Base-by-base conservation (phyloP, 495 filamentous ascomycete species). In the Penicillium cinerascens region DNA sequence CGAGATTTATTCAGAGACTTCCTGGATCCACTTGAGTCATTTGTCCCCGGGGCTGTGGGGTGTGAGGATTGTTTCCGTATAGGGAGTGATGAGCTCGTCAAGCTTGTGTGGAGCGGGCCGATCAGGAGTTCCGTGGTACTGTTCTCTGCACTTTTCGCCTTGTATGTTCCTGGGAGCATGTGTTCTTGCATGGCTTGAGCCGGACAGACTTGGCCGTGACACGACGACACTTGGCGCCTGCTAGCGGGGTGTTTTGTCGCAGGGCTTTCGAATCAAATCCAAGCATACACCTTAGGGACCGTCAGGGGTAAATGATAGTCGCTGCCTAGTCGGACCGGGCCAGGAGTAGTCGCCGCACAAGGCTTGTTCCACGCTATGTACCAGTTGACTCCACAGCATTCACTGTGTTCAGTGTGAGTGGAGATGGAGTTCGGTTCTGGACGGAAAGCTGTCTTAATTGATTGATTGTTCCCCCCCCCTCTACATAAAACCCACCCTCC, bases 291-390 rank as follows among this genome's bases (percentile, higher is more conserved):
- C 22, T 23, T 23, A 33, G 20, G 20, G 21, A 43, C 41, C 21
- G 20, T 48, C 46, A 40, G 23, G 46, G 35, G 35, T 29, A 29
- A 25, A 23, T 39, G 21, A 43, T 43, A 27, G 57, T 57, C 36
- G 56, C 60, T 63, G 60, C 60, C 57, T 63, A 57, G 42, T 56
- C 44, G 41, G 37, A 37, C 23, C 23, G 36, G 27, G 27, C 39
- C 18, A 27, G n/a, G 38, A 38, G 25, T 26, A 44, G 38, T 21
- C 33, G 25, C 39, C 47, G 46, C 33, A 35, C 25, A 39, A 39
- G 37, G 37, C 25, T 49, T 33, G 29, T 33, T 13, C 29, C 9
- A 33, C 29, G 29, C 29, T 29, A 29, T 10, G 26, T n/a, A n/a
- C 38, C 18, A n/a, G n/a, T n/a, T 8, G 15, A 40, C 26, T 25